Evolutionary conservation across 495 filamentous ascomycete genomes (phyloP).

Genomic region (Podospora sp.): DNA sequence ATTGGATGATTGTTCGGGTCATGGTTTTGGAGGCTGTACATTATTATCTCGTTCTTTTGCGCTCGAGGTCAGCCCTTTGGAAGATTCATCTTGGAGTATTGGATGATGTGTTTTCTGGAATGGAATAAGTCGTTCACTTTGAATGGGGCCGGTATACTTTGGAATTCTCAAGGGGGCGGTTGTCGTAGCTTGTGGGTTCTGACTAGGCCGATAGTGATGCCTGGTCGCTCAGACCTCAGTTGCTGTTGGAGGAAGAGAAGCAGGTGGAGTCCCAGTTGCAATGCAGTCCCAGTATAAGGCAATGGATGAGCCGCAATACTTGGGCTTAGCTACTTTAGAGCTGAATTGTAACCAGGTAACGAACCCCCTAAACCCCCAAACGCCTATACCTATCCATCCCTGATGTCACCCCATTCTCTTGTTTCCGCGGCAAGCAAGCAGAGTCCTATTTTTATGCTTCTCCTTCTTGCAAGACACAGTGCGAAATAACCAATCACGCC

Average conservation of each 20-base stretch:
- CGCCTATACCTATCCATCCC: too few relatives aligned
- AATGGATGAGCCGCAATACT: too few relatives aligned
- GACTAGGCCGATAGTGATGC: not conserved
- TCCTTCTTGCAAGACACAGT: not conserved
- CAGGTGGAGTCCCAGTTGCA: not conserved
- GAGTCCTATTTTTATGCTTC: not conserved
- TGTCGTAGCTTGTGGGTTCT: not conserved
- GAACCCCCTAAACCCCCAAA: too few relatives aligned
- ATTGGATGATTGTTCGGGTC: not conserved
- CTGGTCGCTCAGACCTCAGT: not conserved
- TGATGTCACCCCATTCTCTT: not conserved
- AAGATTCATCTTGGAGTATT: not conserved
- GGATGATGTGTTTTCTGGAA: too few relatives aligned
- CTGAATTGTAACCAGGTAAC: too few relatives aligned
- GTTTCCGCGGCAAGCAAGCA: not conserved
- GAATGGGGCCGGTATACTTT: too few relatives aligned
- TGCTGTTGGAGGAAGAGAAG: not conserved
- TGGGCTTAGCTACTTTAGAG: too few relatives aligned
- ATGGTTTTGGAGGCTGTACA: not conserved
- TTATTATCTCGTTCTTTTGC: not conserved
- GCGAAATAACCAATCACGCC: slow-evolving; percentile 35
- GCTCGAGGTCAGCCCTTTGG: not conserved
- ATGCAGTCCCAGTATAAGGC: too few relatives aligned
- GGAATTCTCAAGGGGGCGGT: too few relatives aligned
- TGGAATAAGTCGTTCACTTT: too few relatives aligned